phyloP scores from a whole-genome alignment of 2,329 filamentous ascomycete species.

The Hawksworthiomyces lignivorus region DNA sequence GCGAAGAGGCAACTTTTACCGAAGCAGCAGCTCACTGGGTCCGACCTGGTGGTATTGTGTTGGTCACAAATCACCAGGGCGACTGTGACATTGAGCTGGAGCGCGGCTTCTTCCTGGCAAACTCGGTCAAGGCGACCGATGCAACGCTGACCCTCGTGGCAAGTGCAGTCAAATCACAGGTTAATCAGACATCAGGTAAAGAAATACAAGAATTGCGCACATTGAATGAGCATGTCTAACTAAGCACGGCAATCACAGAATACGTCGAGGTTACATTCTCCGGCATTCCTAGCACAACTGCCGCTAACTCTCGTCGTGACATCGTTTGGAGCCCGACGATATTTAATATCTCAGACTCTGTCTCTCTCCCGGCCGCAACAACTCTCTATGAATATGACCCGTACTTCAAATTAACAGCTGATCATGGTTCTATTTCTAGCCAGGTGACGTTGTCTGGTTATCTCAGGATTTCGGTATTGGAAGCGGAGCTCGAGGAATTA shows the following conservation, averaged over 20 bases:
- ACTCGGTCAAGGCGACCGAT: constrained; percentile 21
- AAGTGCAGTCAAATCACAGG: constrained; percentile 22
- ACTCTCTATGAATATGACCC: constrained; percentile 15
- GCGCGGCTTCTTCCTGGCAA: constrained; percentile 30
- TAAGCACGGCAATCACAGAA: not conserved
- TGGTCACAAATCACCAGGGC: constrained; percentile 35
- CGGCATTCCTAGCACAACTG: not conserved
- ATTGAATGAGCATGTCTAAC: not conserved
- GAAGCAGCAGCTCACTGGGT: constrained; percentile 20
- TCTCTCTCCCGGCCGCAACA: constrained; percentile 13
- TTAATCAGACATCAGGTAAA: constrained; percentile 28
- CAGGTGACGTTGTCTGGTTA: constrained; percentile 33
- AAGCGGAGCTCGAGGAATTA: constrained; percentile 26
- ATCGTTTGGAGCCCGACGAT: constrained; percentile 26
- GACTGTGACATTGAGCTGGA: constrained; percentile 32
- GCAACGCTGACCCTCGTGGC: constrained; percentile 24
- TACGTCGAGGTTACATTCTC: constrained; percentile 10
- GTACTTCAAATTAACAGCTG: constrained; percentile 27
- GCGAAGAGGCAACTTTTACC: constrained; percentile 18
- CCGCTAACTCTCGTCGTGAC: not conserved
- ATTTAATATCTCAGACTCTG: constrained; percentile 30
- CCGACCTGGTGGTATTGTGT: constrained; percentile 21
- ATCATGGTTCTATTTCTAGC: constrained; percentile 27
- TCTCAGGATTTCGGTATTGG: constrained; percentile 33
- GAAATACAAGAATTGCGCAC: too few relatives aligned